Percentiles rank a stretch among this genome's conserved stretches.
Evolutionary conservation across 225 moss, liverwort and hornwort genomes (phyloP).

Genomic region (Pseudisothecium myosuroides): DNA sequence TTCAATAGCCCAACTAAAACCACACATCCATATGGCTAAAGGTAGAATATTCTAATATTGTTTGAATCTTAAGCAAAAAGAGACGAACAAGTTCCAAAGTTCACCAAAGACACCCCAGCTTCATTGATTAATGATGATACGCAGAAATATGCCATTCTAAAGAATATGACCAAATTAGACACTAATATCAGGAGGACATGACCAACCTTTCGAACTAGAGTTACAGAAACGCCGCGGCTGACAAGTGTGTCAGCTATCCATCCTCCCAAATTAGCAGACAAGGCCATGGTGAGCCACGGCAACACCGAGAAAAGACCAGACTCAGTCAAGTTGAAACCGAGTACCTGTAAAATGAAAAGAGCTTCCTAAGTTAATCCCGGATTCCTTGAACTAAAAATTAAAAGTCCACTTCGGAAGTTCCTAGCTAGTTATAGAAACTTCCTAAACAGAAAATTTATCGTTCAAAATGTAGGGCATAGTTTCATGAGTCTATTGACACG

Average conservation of each 20-base stretch:
- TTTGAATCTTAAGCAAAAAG: background rate
- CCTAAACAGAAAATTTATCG: too few relatives aligned
- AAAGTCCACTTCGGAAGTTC: background rate
- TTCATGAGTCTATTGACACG: background rate
- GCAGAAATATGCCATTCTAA: background rate
- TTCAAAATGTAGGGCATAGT: background rate
- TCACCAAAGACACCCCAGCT: background rate
- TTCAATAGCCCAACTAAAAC: background rate
- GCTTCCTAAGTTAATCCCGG: background rate
- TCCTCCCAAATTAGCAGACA: constrained; percentile 86
- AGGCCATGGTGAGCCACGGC: constrained; percentile 99
- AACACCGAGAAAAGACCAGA: constrained; percentile 95
- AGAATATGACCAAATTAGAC: background rate
- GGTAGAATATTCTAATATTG: background rate
- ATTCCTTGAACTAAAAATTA: too few relatives aligned
- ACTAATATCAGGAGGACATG: background rate
- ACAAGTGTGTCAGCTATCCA: constrained; percentile 97
- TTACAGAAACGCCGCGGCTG: constrained; percentile 70
- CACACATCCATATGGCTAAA: background rate
- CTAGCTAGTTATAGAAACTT: too few relatives aligned
- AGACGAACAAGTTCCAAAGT: background rate
- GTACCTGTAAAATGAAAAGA: constrained; percentile 41
- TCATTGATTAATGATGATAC: background rate
- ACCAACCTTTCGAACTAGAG: constrained; percentile 78
- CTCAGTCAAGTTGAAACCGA: constrained; percentile 91